Base-by-base conservation (phyloP, 2,329 filamentous ascomycete species). In the Neonectria neomacrospora region DNA sequence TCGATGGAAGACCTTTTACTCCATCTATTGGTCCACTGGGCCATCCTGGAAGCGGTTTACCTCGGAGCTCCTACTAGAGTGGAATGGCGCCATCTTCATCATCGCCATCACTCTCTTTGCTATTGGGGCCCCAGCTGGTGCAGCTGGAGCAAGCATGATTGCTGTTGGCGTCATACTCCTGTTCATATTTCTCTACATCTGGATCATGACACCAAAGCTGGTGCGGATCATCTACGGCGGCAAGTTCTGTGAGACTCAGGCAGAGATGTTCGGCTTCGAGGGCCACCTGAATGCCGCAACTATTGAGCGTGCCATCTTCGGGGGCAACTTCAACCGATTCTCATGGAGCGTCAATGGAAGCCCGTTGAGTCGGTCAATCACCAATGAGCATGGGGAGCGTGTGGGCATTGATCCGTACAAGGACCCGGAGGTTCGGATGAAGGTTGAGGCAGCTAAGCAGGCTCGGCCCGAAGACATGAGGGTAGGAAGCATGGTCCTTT, bases 181-280 rank as follows among this genome's bases (percentile, higher is more conserved):
- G 6, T 50, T 73, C 20, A 23, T 73, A 2, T 73, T 73, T 51
- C 50, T 75, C 4, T 67, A 69, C 8, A 42, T 68, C 28, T 74
- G 66, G 66, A 39, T 74, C 22, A 63, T 66, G 28, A 72, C 67
- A 3, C 73, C 75, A 2, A 68, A 64, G 12, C 54, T 77, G 30
- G 59, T 76, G 3, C 64, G 68, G 5, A 44, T 68, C 42, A 68
- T 73, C 39, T 74, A 75, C 22, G 69, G 73, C n/a, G 73, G 74
- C 53, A 75, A 75, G 61, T 76, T 77, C 41, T 63, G 53, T 34
- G 66, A 71, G 10, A 71, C 75, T 0, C 74, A 76, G 47, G 71
- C 74, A 1, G 68, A 73, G 20, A 69, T 77, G 45, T 78, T 78
- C 58, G 74, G 75, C 10, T 72, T 78, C 53, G 75, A 77, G 59